Base-by-base conservation (phyloP, 202 grass and related monocot genomes). In the Cymbopogon flexuosus region DNA sequence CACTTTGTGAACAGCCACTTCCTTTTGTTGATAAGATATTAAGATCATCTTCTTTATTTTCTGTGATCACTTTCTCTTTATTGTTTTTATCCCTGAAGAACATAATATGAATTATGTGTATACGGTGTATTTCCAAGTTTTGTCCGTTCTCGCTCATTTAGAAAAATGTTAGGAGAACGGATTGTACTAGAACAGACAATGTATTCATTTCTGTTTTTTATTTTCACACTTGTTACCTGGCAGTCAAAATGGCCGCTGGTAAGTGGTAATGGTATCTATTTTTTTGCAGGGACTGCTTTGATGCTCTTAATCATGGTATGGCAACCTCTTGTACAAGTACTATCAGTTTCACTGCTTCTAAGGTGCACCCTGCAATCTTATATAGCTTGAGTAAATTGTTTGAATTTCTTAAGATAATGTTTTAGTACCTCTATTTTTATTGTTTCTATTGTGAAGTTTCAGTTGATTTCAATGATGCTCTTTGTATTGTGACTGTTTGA, bases 221-320 rank as follows among this genome's bases (percentile, higher is more conserved):
- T 62, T 42, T 82, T 43, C 9, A 45, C 52, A 18, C 33, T 81
- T 71, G 47, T 65, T 62, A 36, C 23, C 80, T 57, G 1, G 3
- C 3, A 81, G 66, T 84, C 14, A 72, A 81, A 77, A 71, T 34
- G 49, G 72, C 24, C 56, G 13, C 27, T 39, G 62, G 8, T 82
- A 71, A 46, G 65, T 46, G 61, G 10, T 82, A 72, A 47, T 70
- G 10, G 24, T 49, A 27, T 79, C 61, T 88, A 13, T 83, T 73
- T 62, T 84, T 84, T 70, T 62, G 70, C 85, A 99, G 96, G 96
- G 21, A 95, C 81, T 87, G 96, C 80, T 70, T 73, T 90, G 72
- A 95, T 95, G 88, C 78, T 95, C 72, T 88, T 99, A 81, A 85
- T 93, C 80, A 82, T 99, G 86, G 84, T 99, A 39, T 99, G 92